phyloP scores from a whole-genome alignment of 148 eudicot species.

The Fagopyrum tataricum region DNA sequence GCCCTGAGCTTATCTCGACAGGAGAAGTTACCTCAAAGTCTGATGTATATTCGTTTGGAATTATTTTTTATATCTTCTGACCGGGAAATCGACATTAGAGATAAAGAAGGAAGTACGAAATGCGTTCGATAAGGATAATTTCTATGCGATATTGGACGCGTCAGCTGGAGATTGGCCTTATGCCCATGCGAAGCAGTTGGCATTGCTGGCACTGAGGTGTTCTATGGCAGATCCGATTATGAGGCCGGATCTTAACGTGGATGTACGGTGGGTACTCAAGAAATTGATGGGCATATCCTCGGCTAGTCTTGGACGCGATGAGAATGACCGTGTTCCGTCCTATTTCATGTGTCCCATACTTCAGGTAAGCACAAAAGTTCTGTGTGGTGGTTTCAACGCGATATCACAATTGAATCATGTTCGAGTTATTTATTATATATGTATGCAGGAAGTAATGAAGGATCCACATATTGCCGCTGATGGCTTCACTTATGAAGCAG shows the following conservation, averaged over 20 bases:
- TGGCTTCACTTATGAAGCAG: conserved; percentile 81
- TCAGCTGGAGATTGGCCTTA: conserved; percentile 98
- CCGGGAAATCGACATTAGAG: conserved; percentile 61
- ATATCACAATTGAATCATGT: too few relatives aligned
- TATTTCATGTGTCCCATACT: conserved; percentile 80
- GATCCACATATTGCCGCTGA: conserved; percentile 90
- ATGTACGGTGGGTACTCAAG: too few relatives aligned
- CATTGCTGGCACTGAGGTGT: conserved; percentile 13
- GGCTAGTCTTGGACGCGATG: background rate
- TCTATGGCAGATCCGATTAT: too few relatives aligned
- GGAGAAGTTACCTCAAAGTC: conserved; percentile 77
- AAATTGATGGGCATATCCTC: too few relatives aligned
- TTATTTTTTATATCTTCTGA: conserved; percentile 61
- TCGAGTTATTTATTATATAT: too few relatives aligned
- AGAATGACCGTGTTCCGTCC: conserved; percentile 30
- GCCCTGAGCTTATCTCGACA: conserved; percentile 55
- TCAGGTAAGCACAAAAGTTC: conserved; percentile 30
- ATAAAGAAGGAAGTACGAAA: conserved; percentile 53
- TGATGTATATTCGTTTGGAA: conserved; percentile 80
- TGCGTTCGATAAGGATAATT: conserved; percentile 51
- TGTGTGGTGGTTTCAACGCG: too few relatives aligned
- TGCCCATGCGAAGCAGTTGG: conserved; percentile 80
- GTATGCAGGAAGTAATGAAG: conserved; percentile 67
- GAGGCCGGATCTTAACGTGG: too few relatives aligned
- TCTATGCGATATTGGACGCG: conserved; percentile 49